Conservation (phyloP, 768 basidiomycete genomes). For the Termitomyces heimii region DNA sequence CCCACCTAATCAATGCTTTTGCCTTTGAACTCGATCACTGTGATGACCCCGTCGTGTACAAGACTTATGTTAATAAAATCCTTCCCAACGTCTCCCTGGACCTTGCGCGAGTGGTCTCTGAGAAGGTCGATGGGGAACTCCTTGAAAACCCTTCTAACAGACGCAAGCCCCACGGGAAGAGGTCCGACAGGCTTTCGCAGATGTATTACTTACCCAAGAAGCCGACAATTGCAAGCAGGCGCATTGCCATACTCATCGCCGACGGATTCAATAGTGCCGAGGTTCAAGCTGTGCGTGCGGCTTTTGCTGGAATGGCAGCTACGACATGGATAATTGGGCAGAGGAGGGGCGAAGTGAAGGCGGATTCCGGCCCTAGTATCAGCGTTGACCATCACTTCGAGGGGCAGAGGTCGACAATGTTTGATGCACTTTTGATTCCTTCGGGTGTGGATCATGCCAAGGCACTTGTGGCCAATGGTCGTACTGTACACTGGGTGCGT, state of each 20-base stretch:
- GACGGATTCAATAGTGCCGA: constrained; percentile 68
- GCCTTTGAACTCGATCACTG: constrained; percentile 84
- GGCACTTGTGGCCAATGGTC: constrained; percentile 53
- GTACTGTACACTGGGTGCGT: constrained; percentile 75
- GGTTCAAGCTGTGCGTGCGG: constrained; percentile 51
- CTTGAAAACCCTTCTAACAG: constrained; percentile 39
- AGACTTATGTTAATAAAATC: constrained; percentile 51
- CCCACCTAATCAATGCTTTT: constrained; percentile 64
- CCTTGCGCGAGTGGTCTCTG: constrained; percentile 64
- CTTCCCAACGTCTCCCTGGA: constrained; percentile 72
- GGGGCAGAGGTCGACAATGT: constrained; percentile 75
- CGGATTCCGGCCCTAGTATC: constrained; percentile 26
- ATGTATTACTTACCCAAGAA: constrained; percentile 43
- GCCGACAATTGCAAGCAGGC: constrained; percentile 57
- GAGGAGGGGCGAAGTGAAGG: constrained; percentile 50
- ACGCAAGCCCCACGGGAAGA: constrained; percentile 53
- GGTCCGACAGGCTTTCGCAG: constrained; percentile 54
- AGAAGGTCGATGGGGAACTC: constrained; percentile 52
- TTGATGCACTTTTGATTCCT: constrained; percentile 78
- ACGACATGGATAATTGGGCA: constrained; percentile 62
- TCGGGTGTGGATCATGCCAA: constrained; percentile 61
- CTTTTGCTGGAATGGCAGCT: constrained; percentile 46
- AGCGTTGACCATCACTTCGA: constrained; percentile 69
- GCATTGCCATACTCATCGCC: constrained; percentile 70
- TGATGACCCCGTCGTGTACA: constrained; percentile 68